Evolutionary conservation across 1,284 basidiomycete genomes (phyloP), one percentile per base, ranked within the genome.

Genomic region (Somion occarium): DNA sequence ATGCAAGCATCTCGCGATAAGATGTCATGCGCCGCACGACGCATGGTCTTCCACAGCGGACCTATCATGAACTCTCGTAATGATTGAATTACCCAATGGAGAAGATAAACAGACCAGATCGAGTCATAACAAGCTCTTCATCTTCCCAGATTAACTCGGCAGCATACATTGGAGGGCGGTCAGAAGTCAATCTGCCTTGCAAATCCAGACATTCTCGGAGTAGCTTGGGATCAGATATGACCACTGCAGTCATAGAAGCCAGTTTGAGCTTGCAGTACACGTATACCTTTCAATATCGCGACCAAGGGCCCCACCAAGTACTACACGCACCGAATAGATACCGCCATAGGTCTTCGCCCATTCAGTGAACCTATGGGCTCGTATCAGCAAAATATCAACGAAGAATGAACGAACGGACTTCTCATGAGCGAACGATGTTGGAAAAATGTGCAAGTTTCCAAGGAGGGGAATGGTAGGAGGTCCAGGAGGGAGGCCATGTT

Each of bases 401-500:
- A 20, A 15, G 24, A 15, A 4, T n/a, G 25, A 24, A 3, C 20
- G 5, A 23, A 50, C 42, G 24, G n/a, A 51, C 49, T 51, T 45
- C 19, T 57, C 50, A 51, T 53, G 53, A 3, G 56, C 47, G 23
- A 50, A 39, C 46, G 52, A 50, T 11, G 39, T 55, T 1, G 64
- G 44, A 43, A 67, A 64, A 5, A 57, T 38, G 22, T 58, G 57
- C 12, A 65, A 26, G 49, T 69, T 69, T 15, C 68, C 68, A 5
- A 69, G 46, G 23, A 68, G 25, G 4, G 64, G 67, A 20, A 59
- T 45, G n/a, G 66, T 68, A 1, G 63, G 61, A 18, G 68, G 68
- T 3, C 66, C 68, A 41, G 64, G 64, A 20, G 64, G 64, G 3
- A 65, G 52, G 11, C 51, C 50, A 15, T n/a, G 12, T 24, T 51